These are phyloP conservation scores for Lachnellula hyalina DNA, from an alignment of 2,329 filamentous ascomycete species.

Conservation along the genomic window DNA sequence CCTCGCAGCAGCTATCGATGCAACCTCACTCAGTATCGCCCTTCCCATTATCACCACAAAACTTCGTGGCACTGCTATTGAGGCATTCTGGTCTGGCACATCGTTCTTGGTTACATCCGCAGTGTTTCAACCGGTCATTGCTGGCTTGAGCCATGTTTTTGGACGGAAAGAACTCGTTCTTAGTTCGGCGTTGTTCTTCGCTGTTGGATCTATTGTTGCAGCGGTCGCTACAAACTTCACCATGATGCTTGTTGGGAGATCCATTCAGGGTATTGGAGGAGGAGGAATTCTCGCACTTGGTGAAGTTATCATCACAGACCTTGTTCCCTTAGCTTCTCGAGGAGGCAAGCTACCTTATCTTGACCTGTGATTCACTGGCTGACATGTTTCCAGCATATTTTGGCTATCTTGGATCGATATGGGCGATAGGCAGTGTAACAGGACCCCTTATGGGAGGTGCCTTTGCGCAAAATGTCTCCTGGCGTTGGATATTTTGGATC, in stretches of 20 bases:
- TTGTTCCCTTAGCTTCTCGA: conserved; percentile 39
- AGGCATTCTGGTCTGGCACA: conserved; percentile 69
- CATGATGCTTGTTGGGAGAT: conserved; percentile 34
- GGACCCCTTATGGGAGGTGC: conserved; percentile 50
- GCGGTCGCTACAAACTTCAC: conserved; percentile 35
- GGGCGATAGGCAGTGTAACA: conserved; percentile 50
- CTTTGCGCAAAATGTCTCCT: conserved; percentile 45
- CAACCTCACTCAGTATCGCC: conserved; percentile 59
- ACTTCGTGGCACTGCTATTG: conserved; percentile 47
- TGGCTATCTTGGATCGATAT: conserved; percentile 36
- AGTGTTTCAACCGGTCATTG: conserved; percentile 48
- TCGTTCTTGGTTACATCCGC: conserved; percentile 63
- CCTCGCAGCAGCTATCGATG: conserved; percentile 60
- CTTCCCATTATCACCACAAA: conserved; percentile 48
- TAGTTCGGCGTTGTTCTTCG: conserved; percentile 32
- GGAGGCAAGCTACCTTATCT: conserved; percentile 26
- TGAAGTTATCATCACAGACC: conserved; percentile 42
- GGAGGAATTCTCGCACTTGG: conserved; percentile 45
- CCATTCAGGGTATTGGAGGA: conserved; percentile 46
- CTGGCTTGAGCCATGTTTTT: conserved; percentile 37
- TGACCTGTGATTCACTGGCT: conserved; percentile 6
- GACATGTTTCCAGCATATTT: conserved; percentile 27
- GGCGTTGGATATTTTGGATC: conserved; percentile 60
- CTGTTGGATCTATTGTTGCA: conserved; percentile 35
- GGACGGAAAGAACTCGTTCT: conserved; percentile 34